Percentiles rank a stretch among this genome's conserved stretches.
Conservation (phyloP, 768 basidiomycete genomes). For the Lanmaoa pseudosensibilis region DNA sequence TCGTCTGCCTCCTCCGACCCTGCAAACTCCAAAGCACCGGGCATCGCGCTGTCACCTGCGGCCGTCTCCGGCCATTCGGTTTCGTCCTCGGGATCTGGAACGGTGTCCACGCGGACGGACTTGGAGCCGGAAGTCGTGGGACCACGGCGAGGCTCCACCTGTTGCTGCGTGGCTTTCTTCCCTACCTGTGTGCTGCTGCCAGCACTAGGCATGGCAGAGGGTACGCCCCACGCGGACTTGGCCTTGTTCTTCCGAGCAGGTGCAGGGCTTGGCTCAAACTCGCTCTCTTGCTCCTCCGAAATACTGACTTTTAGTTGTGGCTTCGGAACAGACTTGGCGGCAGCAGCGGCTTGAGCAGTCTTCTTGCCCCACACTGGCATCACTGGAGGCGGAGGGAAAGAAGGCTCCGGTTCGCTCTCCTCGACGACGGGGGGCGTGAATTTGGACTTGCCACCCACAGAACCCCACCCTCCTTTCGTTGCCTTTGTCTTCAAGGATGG, state of each 20-base stretch:
- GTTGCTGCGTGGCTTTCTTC: conserved; percentile 16
- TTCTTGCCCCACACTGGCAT: conserved; percentile 17
- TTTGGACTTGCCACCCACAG: conserved; percentile 25
- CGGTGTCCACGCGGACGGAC: conserved; percentile 12
- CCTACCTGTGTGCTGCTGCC: conserved; percentile 6
- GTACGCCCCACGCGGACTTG: conserved; percentile 18
- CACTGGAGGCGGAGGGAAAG: background rate
- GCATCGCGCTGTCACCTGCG: background rate
- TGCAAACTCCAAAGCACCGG: conserved; percentile 5
- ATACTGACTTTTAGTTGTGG: conserved; percentile 21
- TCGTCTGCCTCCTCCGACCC: conserved; percentile 11
- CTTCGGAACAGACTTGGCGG: conserved; percentile 3
- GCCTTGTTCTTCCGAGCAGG: conserved; percentile 14
- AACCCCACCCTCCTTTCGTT: conserved; percentile 22
- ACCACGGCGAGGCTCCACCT: conserved; percentile 7
- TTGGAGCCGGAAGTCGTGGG: conserved; percentile 8
- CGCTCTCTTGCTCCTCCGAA: conserved; percentile 24
- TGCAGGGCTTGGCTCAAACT: background rate
- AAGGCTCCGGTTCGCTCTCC: conserved; percentile 16
- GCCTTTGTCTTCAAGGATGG: conserved; percentile 13
- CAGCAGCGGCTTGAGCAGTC: background rate
- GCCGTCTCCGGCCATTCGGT: conserved; percentile 2
- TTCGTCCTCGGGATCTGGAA: conserved; percentile 18
- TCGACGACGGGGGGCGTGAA: background rate
- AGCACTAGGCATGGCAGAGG: background rate